Conservation (phyloP, 2,329 filamentous ascomycete species). For the Hawksworthiomyces lignivorus region DNA sequence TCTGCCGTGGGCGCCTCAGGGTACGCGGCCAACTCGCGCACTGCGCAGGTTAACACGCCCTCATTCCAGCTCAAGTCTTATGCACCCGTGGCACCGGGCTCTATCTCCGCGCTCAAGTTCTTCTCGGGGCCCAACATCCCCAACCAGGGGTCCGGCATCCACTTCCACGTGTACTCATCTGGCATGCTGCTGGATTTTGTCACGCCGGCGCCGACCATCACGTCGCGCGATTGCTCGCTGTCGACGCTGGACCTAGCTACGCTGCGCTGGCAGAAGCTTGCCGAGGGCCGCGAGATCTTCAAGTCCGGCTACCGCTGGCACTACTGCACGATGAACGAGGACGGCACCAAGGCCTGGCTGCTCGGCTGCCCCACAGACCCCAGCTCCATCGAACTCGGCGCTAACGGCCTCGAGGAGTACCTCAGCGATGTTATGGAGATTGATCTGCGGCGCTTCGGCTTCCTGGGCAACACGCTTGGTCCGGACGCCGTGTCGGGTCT, state of each 20-base stretch:
- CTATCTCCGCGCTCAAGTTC: slow-evolving; percentile 86
- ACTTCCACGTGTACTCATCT: slow-evolving; percentile 93
- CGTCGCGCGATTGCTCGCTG: slow-evolving; percentile 78
- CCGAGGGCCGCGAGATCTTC: slow-evolving; percentile 91
- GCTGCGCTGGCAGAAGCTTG: slow-evolving; percentile 88
- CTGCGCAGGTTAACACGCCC: slow-evolving; percentile 57
- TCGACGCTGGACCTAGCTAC: slow-evolving; percentile 82
- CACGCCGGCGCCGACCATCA: slow-evolving; percentile 82
- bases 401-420: slow-evolving; percentile 76
- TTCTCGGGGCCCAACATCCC: slow-evolving; percentile 80
- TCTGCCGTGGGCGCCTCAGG: slow-evolving; percentile 51
- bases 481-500: slow-evolving; percentile 43
- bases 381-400: slow-evolving; percentile 54
- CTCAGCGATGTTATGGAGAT: slow-evolving; percentile 91
- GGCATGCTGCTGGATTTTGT: slow-evolving; percentile 90
- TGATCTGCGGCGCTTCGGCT: slow-evolving; percentile 83
- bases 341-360: slow-evolving; percentile 93
- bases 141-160: slow-evolving; percentile 80
- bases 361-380: slow-evolving; percentile 82
- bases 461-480: slow-evolving; percentile 70
- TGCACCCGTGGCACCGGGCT: slow-evolving; percentile 76
- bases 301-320: slow-evolving; percentile 92
- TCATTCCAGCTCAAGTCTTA: slow-evolving; percentile 64
- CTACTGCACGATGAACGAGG: slow-evolving; percentile 92
- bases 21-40: slow-evolving; percentile 61